Base-by-base conservation (phyloP, 345 rosid species). In the Hypericum androsaemum region DNA sequence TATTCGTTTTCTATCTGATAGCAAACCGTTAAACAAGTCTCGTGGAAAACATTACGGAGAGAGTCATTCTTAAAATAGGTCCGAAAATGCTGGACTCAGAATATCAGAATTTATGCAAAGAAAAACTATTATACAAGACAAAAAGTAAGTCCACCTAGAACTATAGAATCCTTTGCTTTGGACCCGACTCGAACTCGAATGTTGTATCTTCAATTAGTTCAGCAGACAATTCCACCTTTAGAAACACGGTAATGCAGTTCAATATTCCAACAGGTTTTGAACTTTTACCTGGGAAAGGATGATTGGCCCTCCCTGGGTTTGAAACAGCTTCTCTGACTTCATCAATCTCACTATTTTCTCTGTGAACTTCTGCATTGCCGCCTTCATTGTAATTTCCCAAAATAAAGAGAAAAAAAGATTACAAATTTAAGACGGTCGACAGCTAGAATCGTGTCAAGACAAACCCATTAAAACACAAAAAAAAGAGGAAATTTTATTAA, bases 1-100 rank as follows among this genome's bases (percentile, higher is more conserved):
- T 79, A 86, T 44, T 89, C 97, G 35, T 89, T 89, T 64, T 89
- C 95, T 10, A 89, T 80, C 92, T 87, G 10, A 75, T 32, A 64
- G n/a, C n/a, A n/a, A n/a, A n/a, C n/a, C n/a, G n/a, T n/a, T n/a
- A n/a, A n/a, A n/a, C n/a, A n/a, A n/a, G n/a, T n/a, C n/a, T n/a
- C n/a, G n/a, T n/a, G n/a, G n/a, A n/a, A n/a, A n/a, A n/a, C n/a
- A n/a, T n/a, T n/a, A n/a, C n/a, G n/a, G n/a, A n/a, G n/a, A n/a
- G n/a, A n/a, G n/a, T n/a, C n/a, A n/a, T n/a, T n/a, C n/a, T n/a
- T n/a, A n/a, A n/a, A n/a, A n/a, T n/a, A n/a, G n/a, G n/a, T n/a
- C n/a, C n/a, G n/a, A n/a, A n/a, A n/a, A n/a, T n/a, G n/a, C n/a
- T n/a, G n/a, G n/a, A n/a, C n/a, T n/a, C n/a, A n/a, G n/a, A n/a